Conservation (phyloP, 2,329 filamentous ascomycete genomes). For the Cladophialophora yegresii region DNA sequence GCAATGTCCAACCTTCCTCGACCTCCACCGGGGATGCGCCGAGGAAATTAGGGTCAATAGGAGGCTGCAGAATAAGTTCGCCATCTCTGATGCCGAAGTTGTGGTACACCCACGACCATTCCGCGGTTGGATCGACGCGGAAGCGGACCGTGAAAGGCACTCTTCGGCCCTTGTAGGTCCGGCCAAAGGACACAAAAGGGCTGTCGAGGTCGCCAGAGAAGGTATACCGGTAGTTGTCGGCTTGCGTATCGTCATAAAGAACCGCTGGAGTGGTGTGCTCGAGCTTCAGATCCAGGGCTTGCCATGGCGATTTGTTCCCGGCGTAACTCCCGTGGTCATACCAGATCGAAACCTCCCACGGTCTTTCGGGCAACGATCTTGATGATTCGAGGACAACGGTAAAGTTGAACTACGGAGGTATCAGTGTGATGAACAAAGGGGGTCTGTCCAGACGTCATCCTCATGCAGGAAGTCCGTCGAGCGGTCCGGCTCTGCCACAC, state of each 20-base stretch:
- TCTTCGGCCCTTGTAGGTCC: constrained; percentile 33
- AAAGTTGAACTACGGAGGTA: constrained; percentile 55
- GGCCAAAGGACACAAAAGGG: constrained; percentile 28
- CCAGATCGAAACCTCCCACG: constrained; percentile 77
- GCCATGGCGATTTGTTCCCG: constrained; percentile 50
- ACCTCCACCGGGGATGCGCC: constrained; percentile 42
- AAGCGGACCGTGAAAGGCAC: constrained; percentile 50
- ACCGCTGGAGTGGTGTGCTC: constrained; percentile 37
- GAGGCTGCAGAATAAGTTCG: constrained; percentile 46
- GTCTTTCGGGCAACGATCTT: constrained; percentile 53
- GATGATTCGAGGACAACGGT: constrained; percentile 70
- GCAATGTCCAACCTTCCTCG: constrained; percentile 40
- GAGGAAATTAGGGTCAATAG: constrained; percentile 27
- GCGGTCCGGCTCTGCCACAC: not conserved
- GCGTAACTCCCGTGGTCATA: constrained; percentile 61
- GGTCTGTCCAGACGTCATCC: constrained; percentile 18
- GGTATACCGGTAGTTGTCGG: constrained; percentile 42
- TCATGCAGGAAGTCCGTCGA: not conserved
- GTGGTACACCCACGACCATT: constrained; percentile 52
- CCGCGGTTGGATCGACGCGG: constrained; percentile 41
- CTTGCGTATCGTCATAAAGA: constrained; percentile 34
- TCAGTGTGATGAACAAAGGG: constrained; percentile 10
- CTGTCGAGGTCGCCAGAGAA: constrained; percentile 36
- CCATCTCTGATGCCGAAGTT: constrained; percentile 45
- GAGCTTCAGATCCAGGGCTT: constrained; percentile 57